phyloP scores from a whole-genome alignment of 352 stramenopile species.

The Thraustotheca clavata region DNA sequence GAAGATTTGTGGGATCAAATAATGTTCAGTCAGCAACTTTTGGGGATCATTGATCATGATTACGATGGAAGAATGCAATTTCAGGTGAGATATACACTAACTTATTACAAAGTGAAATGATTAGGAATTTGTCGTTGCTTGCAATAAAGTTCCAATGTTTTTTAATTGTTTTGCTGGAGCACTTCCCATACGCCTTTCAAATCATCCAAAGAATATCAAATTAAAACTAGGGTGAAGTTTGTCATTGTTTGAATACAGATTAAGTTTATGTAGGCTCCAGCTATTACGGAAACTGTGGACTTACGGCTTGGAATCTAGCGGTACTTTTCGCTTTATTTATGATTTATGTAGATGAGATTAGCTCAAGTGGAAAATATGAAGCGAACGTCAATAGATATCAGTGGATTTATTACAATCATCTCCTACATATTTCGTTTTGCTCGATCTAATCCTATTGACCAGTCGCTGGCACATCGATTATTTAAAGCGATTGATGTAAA shows the following conservation, averaged over 20 bases:
- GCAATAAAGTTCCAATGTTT: constrained; percentile 14
- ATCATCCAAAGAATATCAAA: constrained; percentile 16
- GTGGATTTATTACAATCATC: constrained; percentile 13
- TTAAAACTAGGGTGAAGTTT: constrained; percentile 1
- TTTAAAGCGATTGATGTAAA: not conserved
- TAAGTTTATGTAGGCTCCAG: constrained; percentile 5
- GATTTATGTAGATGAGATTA: not conserved
- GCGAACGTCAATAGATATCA: not conserved
- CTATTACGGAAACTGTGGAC: constrained; percentile 11
- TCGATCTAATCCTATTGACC: not conserved
- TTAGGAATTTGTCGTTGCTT: constrained; percentile 16
- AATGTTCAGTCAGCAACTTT: constrained; percentile 2
- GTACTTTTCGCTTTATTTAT: not conserved
- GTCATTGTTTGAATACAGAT: not conserved
- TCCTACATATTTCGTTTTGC: constrained; percentile 18
- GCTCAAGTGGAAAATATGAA: not conserved
- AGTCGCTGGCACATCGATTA: not conserved
- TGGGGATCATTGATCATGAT: constrained; percentile 1
- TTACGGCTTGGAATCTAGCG: not conserved
- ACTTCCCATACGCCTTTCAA: constrained; percentile 6
- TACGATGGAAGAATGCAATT: constrained; percentile 10
- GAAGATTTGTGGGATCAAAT: constrained; percentile 19
- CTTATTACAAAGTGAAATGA: not conserved
- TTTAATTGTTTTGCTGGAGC: constrained; percentile 16
- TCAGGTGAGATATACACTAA: not conserved